Conservation (phyloP, 768 basidiomycete genomes). For the Lactifluus pinguis region DNA sequence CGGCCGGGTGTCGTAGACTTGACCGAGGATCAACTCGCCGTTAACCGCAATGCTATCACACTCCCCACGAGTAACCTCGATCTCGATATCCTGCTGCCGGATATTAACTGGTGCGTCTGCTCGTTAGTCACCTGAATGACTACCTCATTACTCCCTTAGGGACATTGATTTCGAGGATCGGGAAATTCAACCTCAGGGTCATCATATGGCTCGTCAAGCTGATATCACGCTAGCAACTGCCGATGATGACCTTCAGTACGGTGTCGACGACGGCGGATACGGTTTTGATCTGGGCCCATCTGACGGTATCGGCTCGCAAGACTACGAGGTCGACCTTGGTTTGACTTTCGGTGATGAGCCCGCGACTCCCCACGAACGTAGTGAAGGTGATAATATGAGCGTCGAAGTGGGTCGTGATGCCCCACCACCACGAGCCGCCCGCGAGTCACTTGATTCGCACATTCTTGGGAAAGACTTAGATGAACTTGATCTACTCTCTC, state of each 20-base stretch:
- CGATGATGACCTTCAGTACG: conserved; percentile 66
- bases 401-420: conserved; percentile 76
- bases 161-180: conserved; percentile 71
- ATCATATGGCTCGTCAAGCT: conserved; percentile 75
- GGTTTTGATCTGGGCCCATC: conserved; percentile 74
- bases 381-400: conserved; percentile 48
- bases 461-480: conserved; percentile 43
- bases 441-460: conserved; percentile 54
- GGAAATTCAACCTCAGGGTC: conserved; percentile 54
- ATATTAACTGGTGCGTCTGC: conserved; percentile 64
- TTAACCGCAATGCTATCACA: conserved; percentile 83
- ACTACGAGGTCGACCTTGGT: conserved; percentile 70
- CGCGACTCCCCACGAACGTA: conserved; percentile 20
- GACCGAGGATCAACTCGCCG: conserved; percentile 87
- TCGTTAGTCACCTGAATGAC: conserved; percentile 5
- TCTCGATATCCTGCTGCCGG: conserved; percentile 69
- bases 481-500: conserved; percentile 58
- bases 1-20: conserved; percentile 92
- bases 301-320: conserved; percentile 81
- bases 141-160: conserved; percentile 34
- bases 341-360: conserved; percentile 59
- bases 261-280: conserved; percentile 45
- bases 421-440: conserved; percentile 32
- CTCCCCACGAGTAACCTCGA: conserved; percentile 70
- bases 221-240: conserved; percentile 82